A percentile compares a stretch with the other conserved stretches of the same genome.
phyloP scores from a whole-genome alignment of 1,139 yeast genomes.

The Scheffersomyces parashehatae region DNA sequence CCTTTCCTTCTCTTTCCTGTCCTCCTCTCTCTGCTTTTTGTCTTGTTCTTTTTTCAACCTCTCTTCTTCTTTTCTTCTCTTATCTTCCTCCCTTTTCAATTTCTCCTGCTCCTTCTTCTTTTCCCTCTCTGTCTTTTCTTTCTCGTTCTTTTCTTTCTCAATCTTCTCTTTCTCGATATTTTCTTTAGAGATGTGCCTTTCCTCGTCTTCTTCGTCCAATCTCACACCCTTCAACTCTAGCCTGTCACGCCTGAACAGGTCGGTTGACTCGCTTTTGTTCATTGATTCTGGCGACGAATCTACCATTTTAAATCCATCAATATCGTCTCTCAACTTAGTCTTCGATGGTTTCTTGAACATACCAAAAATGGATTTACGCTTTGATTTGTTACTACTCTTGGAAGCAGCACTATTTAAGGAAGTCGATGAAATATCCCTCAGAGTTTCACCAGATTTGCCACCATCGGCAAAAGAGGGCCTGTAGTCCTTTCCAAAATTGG shows the following conservation, averaged over 20 bases:
- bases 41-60: too few species aligned
- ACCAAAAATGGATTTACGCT: constrained; percentile 24
- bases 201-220: constrained; percentile 1
- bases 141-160: background rate
- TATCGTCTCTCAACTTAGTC: constrained; percentile 1
- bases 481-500: constrained; percentile 43
- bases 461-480: constrained; percentile 35
- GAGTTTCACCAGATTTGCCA: background rate
- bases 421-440: background rate
- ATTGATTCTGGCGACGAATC: background rate
- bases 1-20: too few species aligned
- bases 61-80: too few species aligned
- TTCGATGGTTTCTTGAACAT: constrained; percentile 24
- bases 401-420: constrained; percentile 1
- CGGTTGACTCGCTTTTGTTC: too few species aligned
- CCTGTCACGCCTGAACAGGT: too few species aligned
- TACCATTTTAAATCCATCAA: background rate
- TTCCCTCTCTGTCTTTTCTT: background rate
- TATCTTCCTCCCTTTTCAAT: too few species aligned
- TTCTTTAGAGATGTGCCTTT: background rate
- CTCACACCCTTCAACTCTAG: background rate
- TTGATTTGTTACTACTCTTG: constrained; percentile 8
- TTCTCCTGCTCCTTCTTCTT: too few species aligned
- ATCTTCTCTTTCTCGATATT: background rate
- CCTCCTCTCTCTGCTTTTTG: too few species aligned